Percentiles rank a stretch among this genome's conserved stretches.
phyloP scores from a whole-genome alignment of 305 asterid genomes.

The Stenogyne calaminthoides region DNA sequence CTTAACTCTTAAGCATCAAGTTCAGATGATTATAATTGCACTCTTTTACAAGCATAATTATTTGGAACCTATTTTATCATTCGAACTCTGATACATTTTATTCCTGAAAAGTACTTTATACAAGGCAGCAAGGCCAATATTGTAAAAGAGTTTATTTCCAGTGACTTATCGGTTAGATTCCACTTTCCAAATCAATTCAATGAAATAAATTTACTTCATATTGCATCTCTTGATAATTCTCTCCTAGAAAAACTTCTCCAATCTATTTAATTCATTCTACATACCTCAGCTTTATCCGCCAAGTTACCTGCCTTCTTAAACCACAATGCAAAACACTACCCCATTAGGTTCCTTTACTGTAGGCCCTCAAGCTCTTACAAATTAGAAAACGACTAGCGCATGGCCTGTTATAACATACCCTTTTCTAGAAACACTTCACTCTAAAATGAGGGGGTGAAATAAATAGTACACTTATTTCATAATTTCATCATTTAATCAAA shows the following conservation, averaged over 20 bases:
- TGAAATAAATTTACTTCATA: background rate
- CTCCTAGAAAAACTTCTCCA: background rate
- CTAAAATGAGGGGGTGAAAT: constrained; percentile 1
- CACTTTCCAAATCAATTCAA: background rate
- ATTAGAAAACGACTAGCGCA: background rate
- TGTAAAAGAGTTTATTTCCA: background rate
- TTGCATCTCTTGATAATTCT: background rate
- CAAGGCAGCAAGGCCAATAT: background rate
- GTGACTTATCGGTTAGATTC: background rate
- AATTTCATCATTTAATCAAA: background rate
- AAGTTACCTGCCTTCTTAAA: constrained; percentile 1
- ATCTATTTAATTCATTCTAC: background rate
- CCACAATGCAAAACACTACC: background rate
- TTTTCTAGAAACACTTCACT: background rate
- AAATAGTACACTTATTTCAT: background rate
- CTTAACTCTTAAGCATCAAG: background rate
- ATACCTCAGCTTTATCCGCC: background rate
- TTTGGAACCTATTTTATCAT: background rate
- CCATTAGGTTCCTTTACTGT: background rate
- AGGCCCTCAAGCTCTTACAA: constrained; percentile 4
- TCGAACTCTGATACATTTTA: background rate
- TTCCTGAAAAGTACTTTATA: background rate
- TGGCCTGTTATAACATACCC: background rate
- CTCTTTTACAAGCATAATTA: background rate
- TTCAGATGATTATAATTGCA: background rate